phyloP scores from a whole-genome alignment of 352 stramenopile species.

The Phytophthora syringae region DNA sequence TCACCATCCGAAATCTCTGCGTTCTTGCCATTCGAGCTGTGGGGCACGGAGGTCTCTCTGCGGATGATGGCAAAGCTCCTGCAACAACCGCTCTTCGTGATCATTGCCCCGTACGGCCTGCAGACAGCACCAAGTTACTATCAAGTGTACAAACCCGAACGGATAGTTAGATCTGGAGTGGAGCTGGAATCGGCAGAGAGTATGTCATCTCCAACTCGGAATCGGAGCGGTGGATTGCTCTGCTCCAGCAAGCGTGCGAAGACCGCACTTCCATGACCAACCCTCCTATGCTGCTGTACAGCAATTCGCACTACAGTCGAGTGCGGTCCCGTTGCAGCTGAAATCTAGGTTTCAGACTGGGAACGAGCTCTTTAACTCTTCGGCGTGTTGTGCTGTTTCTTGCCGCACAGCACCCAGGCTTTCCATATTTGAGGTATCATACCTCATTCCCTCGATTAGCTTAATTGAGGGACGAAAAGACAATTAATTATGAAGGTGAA shows the following conservation, averaged over 20 bases:
- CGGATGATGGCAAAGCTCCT: slow-evolving; percentile 32
- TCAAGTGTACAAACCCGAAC: slow-evolving; percentile 23
- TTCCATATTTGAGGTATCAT: too few species aligned
- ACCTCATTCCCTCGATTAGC: too few species aligned
- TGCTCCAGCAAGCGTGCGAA: slow-evolving; percentile 5
- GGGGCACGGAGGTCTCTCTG: slow-evolving; percentile 18
- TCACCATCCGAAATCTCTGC: slow-evolving; percentile 8
- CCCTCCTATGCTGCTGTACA: slow-evolving; percentile 15
- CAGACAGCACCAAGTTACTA: slow-evolving; percentile 1
- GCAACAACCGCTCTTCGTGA: slow-evolving; percentile 18
- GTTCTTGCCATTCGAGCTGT: slow-evolving; percentile 11
- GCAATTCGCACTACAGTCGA: slow-evolving; percentile 23
- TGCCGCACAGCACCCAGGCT: too few species aligned
- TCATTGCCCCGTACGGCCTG: slow-evolving; percentile 14
- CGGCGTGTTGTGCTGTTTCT: too few species aligned
- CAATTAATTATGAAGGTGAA: too few species aligned
- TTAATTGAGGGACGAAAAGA: too few species aligned
- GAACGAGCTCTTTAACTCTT: too few species aligned
- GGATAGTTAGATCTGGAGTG: not conserved
- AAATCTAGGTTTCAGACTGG: too few species aligned
- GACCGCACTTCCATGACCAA: not conserved
- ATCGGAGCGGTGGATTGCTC: slow-evolving; percentile 5
- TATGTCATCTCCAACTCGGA: slow-evolving; percentile 11
- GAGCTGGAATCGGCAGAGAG: slow-evolving; percentile 18
- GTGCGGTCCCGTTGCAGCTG: slow-evolving; percentile 1